Conservation (phyloP, 73 alveolate genomes). For the Paramecium primaurelia region DNA sequence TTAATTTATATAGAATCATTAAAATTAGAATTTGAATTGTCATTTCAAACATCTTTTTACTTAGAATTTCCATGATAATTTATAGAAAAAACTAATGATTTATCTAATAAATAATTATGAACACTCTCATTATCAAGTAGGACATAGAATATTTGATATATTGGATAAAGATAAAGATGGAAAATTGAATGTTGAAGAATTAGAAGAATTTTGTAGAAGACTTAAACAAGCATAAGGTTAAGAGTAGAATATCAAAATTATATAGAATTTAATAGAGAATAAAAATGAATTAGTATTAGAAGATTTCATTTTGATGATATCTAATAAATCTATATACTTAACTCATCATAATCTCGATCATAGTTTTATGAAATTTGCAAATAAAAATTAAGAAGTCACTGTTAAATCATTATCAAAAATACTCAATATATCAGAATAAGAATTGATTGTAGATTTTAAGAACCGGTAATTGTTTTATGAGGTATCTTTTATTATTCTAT, state of each 20-base stretch:
- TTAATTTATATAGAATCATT: not conserved
- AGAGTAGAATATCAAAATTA: not conserved
- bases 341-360: not conserved
- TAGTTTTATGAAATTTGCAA: not conserved
- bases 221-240: not conserved
- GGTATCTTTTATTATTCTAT: not conserved
- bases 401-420: not conserved
- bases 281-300: not conserved
- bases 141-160: not conserved
- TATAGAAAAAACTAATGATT: not conserved
- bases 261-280: not conserved
- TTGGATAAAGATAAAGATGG: not conserved
- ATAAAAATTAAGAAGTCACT: not conserved
- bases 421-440: not conserved
- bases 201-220: not conserved
- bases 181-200: not conserved
- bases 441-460: not conserved
- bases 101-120: not conserved
- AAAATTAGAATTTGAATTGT: not conserved
- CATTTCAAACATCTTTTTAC: not conserved
- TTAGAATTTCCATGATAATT: not conserved
- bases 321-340: not conserved
- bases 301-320: not conserved
- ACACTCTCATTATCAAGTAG: not conserved
- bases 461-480: not conserved